Base-by-base conservation (phyloP, 2,329 filamentous ascomycete genomes). In the Apiospora saccharicola region DNA sequence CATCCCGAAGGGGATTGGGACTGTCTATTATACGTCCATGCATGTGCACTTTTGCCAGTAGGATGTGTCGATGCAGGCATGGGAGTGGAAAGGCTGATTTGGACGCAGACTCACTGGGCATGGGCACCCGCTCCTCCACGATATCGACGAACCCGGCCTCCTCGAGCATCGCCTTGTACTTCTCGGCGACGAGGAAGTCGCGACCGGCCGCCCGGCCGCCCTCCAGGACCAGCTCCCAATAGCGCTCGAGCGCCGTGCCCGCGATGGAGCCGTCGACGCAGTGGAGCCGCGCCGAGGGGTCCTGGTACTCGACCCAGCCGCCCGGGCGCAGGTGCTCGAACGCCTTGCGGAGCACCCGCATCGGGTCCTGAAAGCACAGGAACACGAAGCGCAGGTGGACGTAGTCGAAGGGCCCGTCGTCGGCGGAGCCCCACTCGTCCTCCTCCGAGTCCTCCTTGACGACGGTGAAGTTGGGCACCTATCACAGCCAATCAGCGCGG, bases 361-460 rank as follows among this genome's bases (percentile, higher is more conserved):
- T 12, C 1, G 34, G 53, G n/a, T 30, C 19, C 19, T 70, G 30
- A 22, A 71, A 71, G 19, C 70, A 70, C 10, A 24, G 61, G 2
- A 24, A 49, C 7, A 61, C 26, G 14, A 68, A 41, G n/a, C 53
- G 70, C 19, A 70, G 67, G 7, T 71, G 53, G 30, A 71, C 26
- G 67, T 71, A 49, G 67, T 71, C 70, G 26, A 67, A 71, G 22
- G 51, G 47, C 13, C 44, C 19, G 5, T 44, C 34, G 16, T 26
- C 22, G 4, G 46, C 26, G 14, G 26, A 8, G 6, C 26, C 26
- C 67, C 70, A 19, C 34, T 46, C 43, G 4, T 51, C 64, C 47
- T 71, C 49, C 37, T 71, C 53, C 10, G 37, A 53, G 22, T 71
- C 67, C 43, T 70, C 70, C 16, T 24, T 53, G 4, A 71, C 47